Base-by-base conservation (phyloP, 1,284 basidiomycete species). In the Prillingera fragicola region DNA sequence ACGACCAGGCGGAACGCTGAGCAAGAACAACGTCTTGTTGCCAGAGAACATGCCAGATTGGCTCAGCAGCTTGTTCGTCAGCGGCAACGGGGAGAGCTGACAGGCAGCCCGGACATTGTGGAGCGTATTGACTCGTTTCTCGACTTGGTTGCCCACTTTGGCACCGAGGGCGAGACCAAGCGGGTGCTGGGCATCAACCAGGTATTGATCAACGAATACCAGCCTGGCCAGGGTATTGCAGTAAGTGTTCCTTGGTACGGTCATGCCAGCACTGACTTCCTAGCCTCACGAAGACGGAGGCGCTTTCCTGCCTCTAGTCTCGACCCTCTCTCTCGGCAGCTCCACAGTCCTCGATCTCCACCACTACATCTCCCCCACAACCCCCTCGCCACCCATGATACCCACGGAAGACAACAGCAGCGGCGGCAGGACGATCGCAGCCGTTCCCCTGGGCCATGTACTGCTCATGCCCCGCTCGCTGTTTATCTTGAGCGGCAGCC, bases 201-300 rank as follows among this genome's bases (percentile, higher is more conserved):
- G 71, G 78, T 94, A 49, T 83, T 92, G 47, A 73, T 91, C 57
- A 89, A 88, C 62, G 85, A 89, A 84, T 96, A 96, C 65, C 74
- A 79, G 21, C 78, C 88, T 6, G 87, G 87, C 2, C 89, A 96
- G 72, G 92, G 92, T 17, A 97, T 97, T 52, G 84, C 87, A 77
- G 87, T 87, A 67, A 52, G 78, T 63, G 18, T 13, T 28, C 13
- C 22, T 25, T 24, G 17, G 17, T 19, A 17, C 24, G n/a, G 12
- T 21, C 15, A 5, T 23, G 22, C 10, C 21, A 10, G 14, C 34
- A 33, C 56, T 55, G 33, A 57, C 45, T 10, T n/a, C n/a, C 9
- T 65, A 90, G 87, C 88, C 90, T 1, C 92, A 95, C 60, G 83
- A 95, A 71, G 92, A 96, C 64, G 91, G 92, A 0, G 83, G 85